A percentile compares a stretch with the other conserved stretches of the same genome.
phyloP scores from a whole-genome alignment of 2,329 filamentous ascomycete species.

The Thielaviopsis euricoi region DNA sequence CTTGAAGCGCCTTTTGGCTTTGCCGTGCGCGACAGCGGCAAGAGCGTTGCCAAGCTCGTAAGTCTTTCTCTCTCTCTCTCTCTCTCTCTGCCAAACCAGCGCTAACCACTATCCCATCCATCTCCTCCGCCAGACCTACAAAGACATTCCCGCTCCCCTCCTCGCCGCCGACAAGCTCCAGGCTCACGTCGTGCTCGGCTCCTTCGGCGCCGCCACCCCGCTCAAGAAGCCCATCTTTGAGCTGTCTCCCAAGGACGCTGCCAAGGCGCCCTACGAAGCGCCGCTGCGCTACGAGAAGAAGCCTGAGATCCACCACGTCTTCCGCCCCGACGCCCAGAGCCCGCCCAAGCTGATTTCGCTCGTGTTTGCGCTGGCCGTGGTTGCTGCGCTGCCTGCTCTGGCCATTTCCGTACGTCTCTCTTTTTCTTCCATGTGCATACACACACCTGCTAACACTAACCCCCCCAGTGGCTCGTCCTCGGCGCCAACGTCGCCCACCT shows the following conservation, averaged over 20 bases:
- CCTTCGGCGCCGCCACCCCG: slow-evolving; percentile 59
- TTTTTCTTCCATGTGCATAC: not conserved
- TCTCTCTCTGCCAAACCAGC: not conserved
- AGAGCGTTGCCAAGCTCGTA: slow-evolving; percentile 74
- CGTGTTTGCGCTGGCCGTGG: slow-evolving; percentile 56
- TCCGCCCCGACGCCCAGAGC: slow-evolving; percentile 62
- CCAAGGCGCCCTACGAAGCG: slow-evolving; percentile 45
- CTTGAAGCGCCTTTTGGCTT: slow-evolving; percentile 80
- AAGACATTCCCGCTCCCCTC: slow-evolving; percentile 76
- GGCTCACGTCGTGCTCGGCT: slow-evolving; percentile 71
- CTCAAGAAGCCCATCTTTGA: slow-evolving; percentile 58
- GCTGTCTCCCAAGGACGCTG: slow-evolving; percentile 47
- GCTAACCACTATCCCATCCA: not conserved
- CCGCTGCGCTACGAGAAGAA: slow-evolving; percentile 72
- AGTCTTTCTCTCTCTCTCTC: slow-evolving; percentile 19
- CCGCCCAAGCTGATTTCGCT: slow-evolving; percentile 67
- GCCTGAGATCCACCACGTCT: slow-evolving; percentile 79
- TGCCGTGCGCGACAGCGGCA: slow-evolving; percentile 71
- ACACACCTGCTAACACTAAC: not conserved
- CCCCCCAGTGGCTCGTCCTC: slow-evolving; percentile 54
- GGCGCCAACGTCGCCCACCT: slow-evolving; percentile 75
- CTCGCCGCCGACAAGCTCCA: slow-evolving; percentile 50
- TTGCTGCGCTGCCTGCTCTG: slow-evolving; percentile 58
- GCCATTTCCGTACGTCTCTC: slow-evolving; percentile 44
- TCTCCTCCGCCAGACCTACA: slow-evolving; percentile 79